These are phyloP conservation scores for Paecilomyces sp. DNA, from an alignment of 2,329 filamentous ascomycete species.

Conservation along the genomic window DNA sequence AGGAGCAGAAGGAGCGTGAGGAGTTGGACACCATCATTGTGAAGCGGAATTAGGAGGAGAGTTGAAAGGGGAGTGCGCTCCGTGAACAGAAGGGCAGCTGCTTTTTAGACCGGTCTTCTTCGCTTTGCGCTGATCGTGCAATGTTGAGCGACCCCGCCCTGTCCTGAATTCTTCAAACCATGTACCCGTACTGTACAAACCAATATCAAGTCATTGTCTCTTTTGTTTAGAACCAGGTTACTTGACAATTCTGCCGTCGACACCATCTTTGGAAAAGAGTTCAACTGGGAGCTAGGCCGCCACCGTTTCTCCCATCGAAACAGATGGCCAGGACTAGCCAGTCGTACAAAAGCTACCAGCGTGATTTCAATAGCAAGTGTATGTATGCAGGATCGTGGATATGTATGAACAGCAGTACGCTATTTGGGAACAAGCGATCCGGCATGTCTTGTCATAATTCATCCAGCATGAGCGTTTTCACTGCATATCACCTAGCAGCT, in stretches of 20 bases:
- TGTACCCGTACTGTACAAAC: constrained; percentile 38
- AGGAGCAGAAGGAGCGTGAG: constrained; percentile 58
- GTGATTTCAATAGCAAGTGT: too few species aligned
- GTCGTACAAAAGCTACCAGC: too few species aligned
- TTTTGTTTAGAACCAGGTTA: constrained; percentile 2
- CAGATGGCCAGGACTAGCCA: too few species aligned
- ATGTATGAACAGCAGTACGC: background rate
- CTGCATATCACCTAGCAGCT: background rate
- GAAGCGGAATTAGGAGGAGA: constrained; percentile 33
- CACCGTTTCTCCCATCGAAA: too few species aligned
- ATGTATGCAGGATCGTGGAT: too few species aligned
- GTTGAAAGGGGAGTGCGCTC: background rate
- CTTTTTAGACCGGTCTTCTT: background rate
- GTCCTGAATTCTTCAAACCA: constrained; percentile 4
- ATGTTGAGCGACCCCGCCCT: background rate
- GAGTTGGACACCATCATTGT: constrained; percentile 63
- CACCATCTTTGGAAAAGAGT: background rate
- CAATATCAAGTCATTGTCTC: constrained; percentile 20
- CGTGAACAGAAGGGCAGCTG: background rate
- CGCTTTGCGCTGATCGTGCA: background rate
- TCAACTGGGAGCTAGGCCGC: too few species aligned
- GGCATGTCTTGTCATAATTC: too few species aligned
- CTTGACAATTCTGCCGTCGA: background rate
- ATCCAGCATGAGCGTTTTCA: background rate
- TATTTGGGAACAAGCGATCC: background rate